phyloP scores from a whole-genome alignment of 2,329 filamentous ascomycete genomes.

The Calonectria henricotiae region DNA sequence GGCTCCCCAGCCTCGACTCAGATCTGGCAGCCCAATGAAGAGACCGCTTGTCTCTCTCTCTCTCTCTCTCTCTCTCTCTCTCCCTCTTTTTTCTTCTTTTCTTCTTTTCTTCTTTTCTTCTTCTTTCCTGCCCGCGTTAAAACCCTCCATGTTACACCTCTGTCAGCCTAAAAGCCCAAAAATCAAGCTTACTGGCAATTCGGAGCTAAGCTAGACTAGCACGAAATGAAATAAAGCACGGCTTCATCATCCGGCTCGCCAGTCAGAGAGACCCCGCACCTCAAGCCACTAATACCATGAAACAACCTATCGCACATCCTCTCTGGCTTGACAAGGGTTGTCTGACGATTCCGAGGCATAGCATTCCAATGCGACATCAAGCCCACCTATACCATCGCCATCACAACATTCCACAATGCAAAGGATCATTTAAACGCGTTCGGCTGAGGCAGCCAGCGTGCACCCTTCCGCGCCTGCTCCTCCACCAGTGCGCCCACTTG shows the following conservation, averaged over 20 bases:
- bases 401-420: background rate
- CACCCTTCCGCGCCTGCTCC: too few relatives aligned
- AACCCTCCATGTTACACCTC: background rate
- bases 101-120: too few relatives aligned
- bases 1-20: background rate
- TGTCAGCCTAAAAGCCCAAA: background rate
- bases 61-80: background rate
- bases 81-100: too few relatives aligned
- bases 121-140: background rate
- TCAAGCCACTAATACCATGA: slow-evolving; percentile 14
- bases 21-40: too few relatives aligned
- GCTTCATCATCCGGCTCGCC: background rate
- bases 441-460: background rate
- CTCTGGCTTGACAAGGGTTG: slow-evolving; percentile 15
- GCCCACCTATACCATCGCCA: background rate
- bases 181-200: slow-evolving; percentile 1
- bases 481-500: background rate
- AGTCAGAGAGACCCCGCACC: slow-evolving; percentile 20
- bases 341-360: slow-evolving; percentile 31
- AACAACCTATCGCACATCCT: slow-evolving; percentile 17
- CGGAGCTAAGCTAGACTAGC: background rate
- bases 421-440: background rate
- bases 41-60: background rate
- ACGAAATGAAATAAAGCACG: slow-evolving; percentile 6
- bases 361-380: slow-evolving; percentile 12